Percentiles rank a stretch among this genome's conserved stretches.
phyloP scores from a whole-genome alignment of 2,329 filamentous ascomycete species.

The Neocatenulostroma microsporum region DNA sequence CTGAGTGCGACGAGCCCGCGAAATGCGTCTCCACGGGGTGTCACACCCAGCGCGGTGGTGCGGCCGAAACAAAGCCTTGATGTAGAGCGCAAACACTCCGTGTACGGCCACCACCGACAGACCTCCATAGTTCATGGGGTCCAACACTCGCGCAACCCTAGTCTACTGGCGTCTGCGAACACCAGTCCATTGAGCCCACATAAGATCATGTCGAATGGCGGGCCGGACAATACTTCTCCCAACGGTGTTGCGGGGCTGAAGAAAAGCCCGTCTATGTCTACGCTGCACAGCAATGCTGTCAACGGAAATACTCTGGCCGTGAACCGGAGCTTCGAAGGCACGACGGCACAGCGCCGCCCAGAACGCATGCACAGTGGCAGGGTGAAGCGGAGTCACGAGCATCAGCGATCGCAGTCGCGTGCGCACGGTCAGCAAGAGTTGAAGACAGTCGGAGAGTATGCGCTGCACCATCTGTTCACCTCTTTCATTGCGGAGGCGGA shows the following conservation, averaged over 20 bases:
- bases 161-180: slow-evolving; percentile 64
- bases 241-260: slow-evolving; percentile 16
- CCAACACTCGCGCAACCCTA: slow-evolving; percentile 85
- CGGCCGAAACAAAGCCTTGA: slow-evolving; percentile 30
- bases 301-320: slow-evolving; percentile 14
- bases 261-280: slow-evolving; percentile 28
- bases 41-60: slow-evolving; percentile 37
- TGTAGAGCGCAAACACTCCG: slow-evolving; percentile 44
- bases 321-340: slow-evolving; percentile 24
- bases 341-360: slow-evolving; percentile 25
- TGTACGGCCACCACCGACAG: slow-evolving; percentile 85
- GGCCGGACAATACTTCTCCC: slow-evolving; percentile 13
- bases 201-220: slow-evolving; percentile 54
- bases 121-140: slow-evolving; percentile 96
- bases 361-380: slow-evolving; percentile 48
- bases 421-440: slow-evolving; percentile 54
- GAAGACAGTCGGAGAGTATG: slow-evolving; percentile 96
- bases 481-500: slow-evolving; percentile 97
- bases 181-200: slow-evolving; percentile 81
- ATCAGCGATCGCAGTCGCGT: slow-evolving; percentile 60
- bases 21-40: slow-evolving; percentile 37
- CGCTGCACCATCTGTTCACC: slow-evolving; percentile 90
- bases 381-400: slow-evolving; percentile 62
- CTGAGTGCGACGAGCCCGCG: slow-evolving; percentile 35
- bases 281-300: slow-evolving; percentile 17